Conservation (phyloP, 2,329 filamentous ascomycete species). For the Aspergillus alliaceus region DNA sequence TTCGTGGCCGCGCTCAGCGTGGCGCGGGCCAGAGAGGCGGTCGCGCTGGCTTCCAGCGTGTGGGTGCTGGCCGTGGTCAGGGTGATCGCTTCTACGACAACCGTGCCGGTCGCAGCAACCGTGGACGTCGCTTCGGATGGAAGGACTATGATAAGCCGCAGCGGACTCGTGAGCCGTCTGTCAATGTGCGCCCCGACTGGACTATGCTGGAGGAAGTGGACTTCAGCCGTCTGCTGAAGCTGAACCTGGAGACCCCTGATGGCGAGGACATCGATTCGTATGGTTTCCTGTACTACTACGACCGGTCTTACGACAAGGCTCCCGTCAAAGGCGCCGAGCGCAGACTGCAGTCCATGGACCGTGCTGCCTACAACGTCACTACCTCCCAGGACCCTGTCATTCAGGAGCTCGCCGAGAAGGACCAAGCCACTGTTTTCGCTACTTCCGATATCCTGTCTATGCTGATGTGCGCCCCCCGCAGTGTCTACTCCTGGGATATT, state of each 20-base stretch:
- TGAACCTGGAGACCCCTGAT: conserved; percentile 91
- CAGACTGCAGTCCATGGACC: conserved; percentile 84
- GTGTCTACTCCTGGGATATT: conserved; percentile 97
- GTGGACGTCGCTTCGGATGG: conserved; percentile 91
- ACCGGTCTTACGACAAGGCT: conserved; percentile 90
- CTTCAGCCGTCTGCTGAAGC: conserved; percentile 89
- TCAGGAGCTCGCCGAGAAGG: conserved; percentile 92
- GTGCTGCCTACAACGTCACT: conserved; percentile 96
- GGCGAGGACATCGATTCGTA: conserved; percentile 95
- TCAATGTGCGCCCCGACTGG: conserved; percentile 97
- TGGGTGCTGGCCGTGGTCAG: conserved; percentile 67
- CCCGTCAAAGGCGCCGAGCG: conserved; percentile 85
- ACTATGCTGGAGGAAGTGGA: conserved; percentile 96
- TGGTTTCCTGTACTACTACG: conserved; percentile 98
- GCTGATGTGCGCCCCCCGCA: conserved; percentile 97
- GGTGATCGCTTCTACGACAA: conserved; percentile 68
- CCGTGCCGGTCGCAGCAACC: conserved; percentile 66
- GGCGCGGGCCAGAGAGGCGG: conserved; percentile 68
- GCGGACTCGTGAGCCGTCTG: conserved; percentile 91
- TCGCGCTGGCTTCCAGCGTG: conserved; percentile 71
- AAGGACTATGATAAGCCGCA: conserved; percentile 98
- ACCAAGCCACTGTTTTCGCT: conserved; percentile 94
- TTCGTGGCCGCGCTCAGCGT: conserved; percentile 74
- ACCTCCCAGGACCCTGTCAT: conserved; percentile 95
- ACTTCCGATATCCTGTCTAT: conserved; percentile 97